Conservation (phyloP, 2,329 filamentous ascomycete species). For the Neocucurbitaria cava region DNA sequence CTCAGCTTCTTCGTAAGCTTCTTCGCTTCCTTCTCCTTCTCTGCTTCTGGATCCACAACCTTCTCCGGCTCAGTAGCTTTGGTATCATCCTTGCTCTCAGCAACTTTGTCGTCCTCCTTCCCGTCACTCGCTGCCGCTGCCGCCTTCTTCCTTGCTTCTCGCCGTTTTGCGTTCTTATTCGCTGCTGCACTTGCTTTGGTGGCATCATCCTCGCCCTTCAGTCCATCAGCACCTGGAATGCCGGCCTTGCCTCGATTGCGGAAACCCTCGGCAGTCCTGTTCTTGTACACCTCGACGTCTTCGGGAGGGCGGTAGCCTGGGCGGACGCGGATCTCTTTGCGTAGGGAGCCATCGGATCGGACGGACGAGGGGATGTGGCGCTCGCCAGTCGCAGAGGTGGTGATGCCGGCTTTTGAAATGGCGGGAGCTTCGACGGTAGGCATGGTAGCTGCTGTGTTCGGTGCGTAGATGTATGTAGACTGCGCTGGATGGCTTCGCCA, state of each 20-base stretch:
- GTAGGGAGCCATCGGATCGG: constrained; percentile 86
- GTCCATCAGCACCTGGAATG: constrained; percentile 74
- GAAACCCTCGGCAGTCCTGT: constrained; percentile 84
- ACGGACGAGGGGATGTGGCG: constrained; percentile 88
- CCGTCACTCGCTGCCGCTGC: constrained; percentile 49
- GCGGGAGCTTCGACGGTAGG: constrained; percentile 38
- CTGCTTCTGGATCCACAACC: constrained; percentile 69
- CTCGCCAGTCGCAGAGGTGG: constrained; percentile 76
- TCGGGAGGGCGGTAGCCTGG: constrained; percentile 94
- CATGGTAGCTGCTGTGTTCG: constrained; percentile 26
- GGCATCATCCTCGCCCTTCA: constrained; percentile 56
- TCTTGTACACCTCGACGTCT: constrained; percentile 96
- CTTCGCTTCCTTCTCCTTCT: constrained; percentile 90
- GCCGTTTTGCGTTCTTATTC: constrained; percentile 87
- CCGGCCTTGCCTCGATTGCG: constrained; percentile 74
- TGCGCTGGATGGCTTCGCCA: constrained; percentile 7
- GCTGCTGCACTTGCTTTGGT: constrained; percentile 59
- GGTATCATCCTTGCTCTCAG: constrained; percentile 22
- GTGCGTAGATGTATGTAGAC: not conserved
- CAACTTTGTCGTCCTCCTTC: constrained; percentile 59
- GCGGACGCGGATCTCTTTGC: constrained; percentile 91
- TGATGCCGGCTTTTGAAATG: constrained; percentile 62
- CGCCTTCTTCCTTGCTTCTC: constrained; percentile 69
- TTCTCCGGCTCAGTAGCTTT: constrained; percentile 32
- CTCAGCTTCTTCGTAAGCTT: constrained; percentile 94